Conservation (phyloP, 2,329 filamentous ascomycete species). For the Neocucurbitaria cava region DNA sequence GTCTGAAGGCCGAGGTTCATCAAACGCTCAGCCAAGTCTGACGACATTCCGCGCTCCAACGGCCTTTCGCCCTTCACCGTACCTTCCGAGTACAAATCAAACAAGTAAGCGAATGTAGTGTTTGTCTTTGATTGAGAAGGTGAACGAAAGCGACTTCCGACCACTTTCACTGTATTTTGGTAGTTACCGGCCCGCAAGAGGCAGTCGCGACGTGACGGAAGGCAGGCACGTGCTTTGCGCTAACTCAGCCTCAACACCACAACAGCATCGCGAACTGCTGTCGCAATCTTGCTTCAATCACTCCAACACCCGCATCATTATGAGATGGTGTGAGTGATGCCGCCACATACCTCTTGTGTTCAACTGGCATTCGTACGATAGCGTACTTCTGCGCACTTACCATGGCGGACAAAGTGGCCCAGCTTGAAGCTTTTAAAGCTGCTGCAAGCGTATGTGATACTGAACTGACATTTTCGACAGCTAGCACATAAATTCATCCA, state of each 20-base stretch:
- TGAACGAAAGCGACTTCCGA: background rate
- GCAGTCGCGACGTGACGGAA: constrained; percentile 5
- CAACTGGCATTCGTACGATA: background rate
- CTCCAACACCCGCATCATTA: constrained; percentile 8
- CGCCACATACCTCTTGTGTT: background rate
- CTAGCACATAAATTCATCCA: background rate
- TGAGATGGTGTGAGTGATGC: constrained; percentile 6
- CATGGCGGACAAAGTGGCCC: constrained; percentile 37
- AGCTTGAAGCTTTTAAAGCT: constrained; percentile 39
- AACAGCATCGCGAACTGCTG: constrained; percentile 16
- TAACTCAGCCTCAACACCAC: constrained; percentile 30
- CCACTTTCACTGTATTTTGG: background rate
- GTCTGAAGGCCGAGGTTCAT: constrained; percentile 44
- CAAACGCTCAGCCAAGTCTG: constrained; percentile 9
- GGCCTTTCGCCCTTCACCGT: background rate
- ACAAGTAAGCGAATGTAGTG: background rate
- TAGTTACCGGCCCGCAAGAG: background rate
- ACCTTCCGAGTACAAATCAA: background rate
- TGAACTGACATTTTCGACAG: constrained; percentile 15
- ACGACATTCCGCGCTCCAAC: constrained; percentile 6
- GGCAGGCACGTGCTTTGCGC: constrained; percentile 27
- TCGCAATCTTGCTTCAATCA: constrained; percentile 4
- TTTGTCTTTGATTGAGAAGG: background rate
- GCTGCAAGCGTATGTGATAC: constrained; percentile 44
- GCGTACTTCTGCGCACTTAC: constrained; percentile 2